Evolutionary conservation across 768 basidiomycete genomes (phyloP), one percentile per base, ranked within the genome.

Genomic region (Pilatotrama ljubarskyi): DNA sequence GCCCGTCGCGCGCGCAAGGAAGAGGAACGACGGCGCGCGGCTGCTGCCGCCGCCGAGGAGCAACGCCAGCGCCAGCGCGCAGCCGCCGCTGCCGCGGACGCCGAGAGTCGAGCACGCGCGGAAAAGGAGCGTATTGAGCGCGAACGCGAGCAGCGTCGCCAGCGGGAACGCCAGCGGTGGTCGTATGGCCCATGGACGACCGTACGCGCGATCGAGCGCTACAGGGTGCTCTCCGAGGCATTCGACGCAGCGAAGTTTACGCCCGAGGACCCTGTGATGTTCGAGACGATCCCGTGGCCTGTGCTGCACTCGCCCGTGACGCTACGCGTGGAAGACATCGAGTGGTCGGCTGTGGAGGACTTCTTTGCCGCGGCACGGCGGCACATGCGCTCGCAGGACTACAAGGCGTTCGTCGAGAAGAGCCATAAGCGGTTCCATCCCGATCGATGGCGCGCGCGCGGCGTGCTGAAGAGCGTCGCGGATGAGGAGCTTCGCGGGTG

Each of bases 401-500:
- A 83, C 73, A 84, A 81, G 67, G 70, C 69, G 1, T 80, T 92
- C 55, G 78, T 93, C 3, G 83, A 89, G 73, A 84, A 84, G 67
- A 87, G 86, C 65, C 82, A 91, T 66, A 79, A 83, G 40, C 64
- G 90, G 51, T 93, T 91, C 70, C 92, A 92, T 65, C 88, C 90
- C 1, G 91, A 93, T 71, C 76, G 88, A 60, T 94, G 90, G 91
- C 77, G 84, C 42, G 84, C 87, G 29, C 78, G 87, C 41, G 82
- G 82, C 26, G 73, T 92, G 36, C 77, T 89, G 68, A 76, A 76
- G 58, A 82, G 82, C 47, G 79, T 89, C 47, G 65, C 70, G 22
- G 85, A 89, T 59, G 84, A 85, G 48, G 73, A 78, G 46, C 81
- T 84, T 66, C 79, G 83, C 61, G 77, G 76, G 38, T 84, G 79